A percentile compares a stretch with the other conserved stretches of the same genome.
phyloP scores from a whole-genome alignment of 2,329 filamentous ascomycete species.

The Aureobasidium mangrovei region DNA sequence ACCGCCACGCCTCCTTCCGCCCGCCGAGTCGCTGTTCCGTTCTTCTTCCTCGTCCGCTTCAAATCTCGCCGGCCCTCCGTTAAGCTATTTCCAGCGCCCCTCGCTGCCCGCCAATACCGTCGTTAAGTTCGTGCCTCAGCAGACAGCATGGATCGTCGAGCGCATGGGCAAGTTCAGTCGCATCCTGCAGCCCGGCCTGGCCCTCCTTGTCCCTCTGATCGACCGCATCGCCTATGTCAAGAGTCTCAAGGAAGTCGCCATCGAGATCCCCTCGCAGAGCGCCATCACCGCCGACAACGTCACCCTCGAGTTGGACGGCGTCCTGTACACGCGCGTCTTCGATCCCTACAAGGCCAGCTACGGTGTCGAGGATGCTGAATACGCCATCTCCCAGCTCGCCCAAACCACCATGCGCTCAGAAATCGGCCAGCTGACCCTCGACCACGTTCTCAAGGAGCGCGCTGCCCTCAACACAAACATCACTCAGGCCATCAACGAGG shows the following conservation, averaged over 20 bases:
- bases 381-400: conserved; percentile 93
- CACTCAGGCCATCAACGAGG: conserved; percentile 97
- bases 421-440: conserved; percentile 90
- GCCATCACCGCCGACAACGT: conserved; percentile 99
- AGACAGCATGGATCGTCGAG: conserved; percentile 99
- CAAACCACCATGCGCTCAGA: conserved; percentile 99
- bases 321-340: conserved; percentile 91
- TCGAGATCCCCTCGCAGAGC: conserved; percentile 95
- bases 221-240: conserved; percentile 98
- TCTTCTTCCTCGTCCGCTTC: conserved; percentile 19
- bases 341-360: conserved; percentile 99
- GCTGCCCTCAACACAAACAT: conserved; percentile 96
- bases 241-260: conserved; percentile 88
- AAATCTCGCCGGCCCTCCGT: conserved; percentile 22
- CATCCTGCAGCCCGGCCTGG: conserved; percentile 85
- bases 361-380: conserved; percentile 96
- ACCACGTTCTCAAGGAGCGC: conserved; percentile 96
- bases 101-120: conserved; percentile 84
- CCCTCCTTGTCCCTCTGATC: conserved; percentile 78
- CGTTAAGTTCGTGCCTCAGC: conserved; percentile 95
- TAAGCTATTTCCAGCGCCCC: conserved; percentile 36
- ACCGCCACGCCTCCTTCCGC: conserved; percentile 20
- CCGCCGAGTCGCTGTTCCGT: conserved; percentile 27
- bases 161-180: conserved; percentile 97
- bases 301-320: conserved; percentile 89